Evolutionary conservation across 768 basidiomycete genomes (phyloP), one percentile per base, ranked within the genome.

Genomic region (Mycena venus): DNA sequence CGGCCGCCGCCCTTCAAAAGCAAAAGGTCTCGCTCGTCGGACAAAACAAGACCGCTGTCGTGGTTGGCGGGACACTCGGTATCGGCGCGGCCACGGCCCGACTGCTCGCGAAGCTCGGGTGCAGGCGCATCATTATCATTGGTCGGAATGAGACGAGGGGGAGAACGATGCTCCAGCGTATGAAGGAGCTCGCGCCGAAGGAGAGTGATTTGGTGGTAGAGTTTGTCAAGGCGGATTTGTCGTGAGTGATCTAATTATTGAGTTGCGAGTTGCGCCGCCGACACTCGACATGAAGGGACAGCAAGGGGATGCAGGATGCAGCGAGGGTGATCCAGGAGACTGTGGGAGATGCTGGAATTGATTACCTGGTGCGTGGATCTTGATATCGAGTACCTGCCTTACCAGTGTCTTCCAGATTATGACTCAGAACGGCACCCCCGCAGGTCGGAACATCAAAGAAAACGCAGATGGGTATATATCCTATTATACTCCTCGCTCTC

Each of bases 41-140:
- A 17, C 70, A 72, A 25, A 64, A 72, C 70, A 72, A 72, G 36
- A 72, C 70, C n/a, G 70, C 70, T 11, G 70, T 72, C 63, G 44
- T 72, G 0, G 55, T 72, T 23, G 70, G 70, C 15, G 70, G 62
- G 0, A 72, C 70, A 3, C 62, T 72, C 32, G 70, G 63, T 0
- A 72, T 72, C 36, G 70, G 70, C 25, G 70, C 62, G 1, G 70
- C n/a, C 4, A 32, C 65, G 1, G 70, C 70, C 12, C 62, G 70
- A 1, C 70, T 65, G n/a, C 70, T 72, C 17, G 62, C 70, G 23
- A 72, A 72, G 27, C 19, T 72, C 2, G 70, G 70, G 0, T 64
- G 63, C 32, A 36, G 53, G 4, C 62, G 70, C 12, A 17, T 72
- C 29, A 59, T 72, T 15, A 65, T 72, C 21, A 2, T 59, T 3